Percentiles rank a stretch among this genome's conserved stretches.
These are phyloP conservation scores for Apiospora malaysiana DNA, from an alignment of 2,329 filamentous ascomycete genomes.

Conservation along the genomic window DNA sequence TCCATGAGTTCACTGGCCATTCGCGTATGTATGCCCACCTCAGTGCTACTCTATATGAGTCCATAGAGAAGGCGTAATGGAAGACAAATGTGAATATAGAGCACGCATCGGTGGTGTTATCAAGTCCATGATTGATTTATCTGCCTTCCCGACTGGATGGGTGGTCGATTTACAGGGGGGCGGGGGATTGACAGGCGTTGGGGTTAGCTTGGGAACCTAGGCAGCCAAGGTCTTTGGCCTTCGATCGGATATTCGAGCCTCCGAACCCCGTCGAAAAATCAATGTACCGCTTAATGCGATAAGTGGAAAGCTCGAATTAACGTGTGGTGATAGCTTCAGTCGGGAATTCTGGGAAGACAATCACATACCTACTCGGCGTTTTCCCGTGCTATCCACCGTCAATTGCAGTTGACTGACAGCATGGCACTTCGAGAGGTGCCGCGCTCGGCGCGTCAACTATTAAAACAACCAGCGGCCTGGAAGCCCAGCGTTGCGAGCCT, in stretches of 20 bases:
- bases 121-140: not conserved
- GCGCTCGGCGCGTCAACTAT: conserved; percentile 35
- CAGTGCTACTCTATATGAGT: not conserved
- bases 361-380: not conserved
- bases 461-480: conserved; percentile 31
- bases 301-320: not conserved
- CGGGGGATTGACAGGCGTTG: not conserved
- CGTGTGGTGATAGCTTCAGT: conserved; percentile 22
- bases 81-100: not conserved
- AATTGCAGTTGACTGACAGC: not conserved
- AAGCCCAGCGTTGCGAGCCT: conserved; percentile 31
- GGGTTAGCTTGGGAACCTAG: conserved; percentile 1
- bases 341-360: not conserved
- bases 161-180: not conserved
- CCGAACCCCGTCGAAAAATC: conserved; percentile 21
- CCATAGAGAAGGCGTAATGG: no score
- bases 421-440: conserved; percentile 36
- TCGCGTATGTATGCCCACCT: not conserved
- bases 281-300: conserved; percentile 10
- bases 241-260: conserved; percentile 18
- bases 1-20: not conserved
- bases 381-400: not conserved
- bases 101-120: not conserved
- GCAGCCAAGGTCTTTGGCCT: not conserved
- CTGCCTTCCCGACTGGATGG: not conserved